Conservation (phyloP, 345 rosid genomes). For the Citrus medica region DNA sequence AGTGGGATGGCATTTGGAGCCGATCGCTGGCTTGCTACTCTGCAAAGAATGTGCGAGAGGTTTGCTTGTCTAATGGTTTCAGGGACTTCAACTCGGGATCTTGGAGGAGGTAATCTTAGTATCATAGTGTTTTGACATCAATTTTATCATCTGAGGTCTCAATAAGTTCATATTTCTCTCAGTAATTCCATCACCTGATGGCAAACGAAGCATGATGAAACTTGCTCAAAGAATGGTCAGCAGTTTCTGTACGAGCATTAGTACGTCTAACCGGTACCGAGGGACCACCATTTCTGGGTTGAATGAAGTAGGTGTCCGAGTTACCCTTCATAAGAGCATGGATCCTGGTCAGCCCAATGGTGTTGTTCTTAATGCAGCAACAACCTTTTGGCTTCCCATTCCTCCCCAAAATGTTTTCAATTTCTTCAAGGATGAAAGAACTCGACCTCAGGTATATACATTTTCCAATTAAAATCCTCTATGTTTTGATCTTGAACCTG, state of each 20-base stretch:
- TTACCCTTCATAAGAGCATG: conserved; percentile 69
- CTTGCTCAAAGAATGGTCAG: conserved; percentile 91
- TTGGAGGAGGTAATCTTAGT: conserved; percentile 64
- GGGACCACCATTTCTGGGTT: conserved; percentile 66
- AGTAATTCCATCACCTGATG: conserved; percentile 84
- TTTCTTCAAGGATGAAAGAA: conserved; percentile 91
- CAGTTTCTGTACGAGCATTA: conserved; percentile 74
- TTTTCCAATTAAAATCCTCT: neutral
- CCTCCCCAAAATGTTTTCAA: conserved; percentile 68
- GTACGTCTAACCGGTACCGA: conserved; percentile 68
- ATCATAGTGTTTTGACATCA: neutral
- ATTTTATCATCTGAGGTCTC: neutral
- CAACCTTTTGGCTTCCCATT: conserved; percentile 88
- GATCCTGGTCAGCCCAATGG: conserved; percentile 85
- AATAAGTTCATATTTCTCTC: conserved; percentile 17
- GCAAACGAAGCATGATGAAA: conserved; percentile 95
- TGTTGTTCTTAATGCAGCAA: conserved; percentile 85
- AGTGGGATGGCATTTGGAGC: conserved; percentile 89
- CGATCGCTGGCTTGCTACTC: conserved; percentile 71
- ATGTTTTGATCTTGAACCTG: neutral
- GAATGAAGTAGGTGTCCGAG: conserved; percentile 74
- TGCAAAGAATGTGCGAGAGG: conserved; percentile 88
- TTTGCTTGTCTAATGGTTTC: conserved; percentile 73
- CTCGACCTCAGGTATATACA: conserved; percentile 69
- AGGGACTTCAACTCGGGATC: conserved; percentile 59